Conservation (phyloP, 2,329 filamentous ascomycete genomes). For the Penicillium sp. region DNA sequence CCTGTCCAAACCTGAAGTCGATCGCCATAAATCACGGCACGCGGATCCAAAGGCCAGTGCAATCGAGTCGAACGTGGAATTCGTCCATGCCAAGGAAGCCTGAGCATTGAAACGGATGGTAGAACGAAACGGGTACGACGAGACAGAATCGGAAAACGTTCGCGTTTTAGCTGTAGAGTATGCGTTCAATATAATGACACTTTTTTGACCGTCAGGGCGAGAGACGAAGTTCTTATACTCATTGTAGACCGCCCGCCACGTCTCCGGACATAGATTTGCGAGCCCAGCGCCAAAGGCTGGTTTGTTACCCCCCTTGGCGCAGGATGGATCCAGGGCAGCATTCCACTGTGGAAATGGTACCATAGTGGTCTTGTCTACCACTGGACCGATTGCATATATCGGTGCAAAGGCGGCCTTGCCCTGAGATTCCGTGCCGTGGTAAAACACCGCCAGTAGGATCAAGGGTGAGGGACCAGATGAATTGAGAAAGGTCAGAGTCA, state of each 20-base stretch:
- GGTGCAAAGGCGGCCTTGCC: constrained; percentile 29
- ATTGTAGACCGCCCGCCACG: constrained; percentile 40
- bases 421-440: constrained; percentile 29
- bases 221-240: constrained; percentile 35
- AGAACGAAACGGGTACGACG: constrained; percentile 30
- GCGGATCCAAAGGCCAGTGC: constrained; percentile 29
- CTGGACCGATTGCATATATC: constrained; percentile 31
- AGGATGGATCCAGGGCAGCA: constrained; percentile 35
- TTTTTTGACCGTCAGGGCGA: constrained; percentile 28
- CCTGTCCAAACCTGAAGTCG: constrained; percentile 11
- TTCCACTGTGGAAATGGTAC: constrained; percentile 26
- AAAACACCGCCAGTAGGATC: constrained; percentile 27
- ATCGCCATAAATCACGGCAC: constrained; percentile 27
- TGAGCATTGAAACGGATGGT: constrained; percentile 34
- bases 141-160: constrained; percentile 13
- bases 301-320: constrained; percentile 36
- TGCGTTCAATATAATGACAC: constrained; percentile 27
- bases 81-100: constrained; percentile 25
- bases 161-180: constrained; percentile 34
- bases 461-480: constrained; percentile 17
- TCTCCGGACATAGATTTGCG: constrained; percentile 29
- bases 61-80: no score
- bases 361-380: constrained; percentile 20
- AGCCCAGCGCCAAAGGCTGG: constrained; percentile 35
- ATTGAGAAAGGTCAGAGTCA: constrained; percentile 32